A percentile compares a stretch with the other conserved stretches of the same genome.
These are phyloP conservation scores for Herpetomonas muscarum DNA, from an alignment of 208 protist species.

Conservation along the genomic window DNA sequence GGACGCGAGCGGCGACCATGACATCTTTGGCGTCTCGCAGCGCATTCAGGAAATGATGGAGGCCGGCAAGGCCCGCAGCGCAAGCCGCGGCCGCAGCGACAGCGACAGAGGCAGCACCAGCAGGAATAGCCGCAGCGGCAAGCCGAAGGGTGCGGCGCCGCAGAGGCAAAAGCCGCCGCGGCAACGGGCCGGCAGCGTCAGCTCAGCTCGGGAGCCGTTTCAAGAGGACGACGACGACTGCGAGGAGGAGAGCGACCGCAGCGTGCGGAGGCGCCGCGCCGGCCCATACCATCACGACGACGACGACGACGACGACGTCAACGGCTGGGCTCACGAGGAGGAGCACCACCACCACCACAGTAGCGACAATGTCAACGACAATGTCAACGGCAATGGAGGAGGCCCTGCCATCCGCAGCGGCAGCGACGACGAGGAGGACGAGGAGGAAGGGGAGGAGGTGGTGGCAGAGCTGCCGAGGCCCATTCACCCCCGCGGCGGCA, in stretches of 20 bases:
- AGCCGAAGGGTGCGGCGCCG: not conserved
- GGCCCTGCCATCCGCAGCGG: no score
- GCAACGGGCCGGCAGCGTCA: not conserved
- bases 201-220: not conserved
- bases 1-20: slow-evolving; percentile 20
- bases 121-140: not conserved
- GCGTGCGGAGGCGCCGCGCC: not conserved
- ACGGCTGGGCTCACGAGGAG: not conserved
- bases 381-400: not conserved
- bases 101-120: not conserved
- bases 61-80: slow-evolving; percentile 6
- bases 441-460: not conserved
- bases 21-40: slow-evolving; percentile 41
- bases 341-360: not conserved
- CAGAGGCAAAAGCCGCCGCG: not conserved
- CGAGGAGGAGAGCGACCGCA: not conserved
- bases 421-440: slow-evolving; percentile 2
- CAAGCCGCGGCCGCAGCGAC: not conserved
- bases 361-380: not conserved
- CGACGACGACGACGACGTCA: slow-evolving; percentile 5
- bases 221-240: not conserved
- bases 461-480: not conserved
- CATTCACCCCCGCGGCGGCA: slow-evolving; percentile 1
- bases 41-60: slow-evolving; percentile 16
- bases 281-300: slow-evolving; percentile 4